Evolutionary conservation across 2,329 filamentous ascomycete genomes (phyloP).

Genomic region (Cadophora sp.): DNA sequence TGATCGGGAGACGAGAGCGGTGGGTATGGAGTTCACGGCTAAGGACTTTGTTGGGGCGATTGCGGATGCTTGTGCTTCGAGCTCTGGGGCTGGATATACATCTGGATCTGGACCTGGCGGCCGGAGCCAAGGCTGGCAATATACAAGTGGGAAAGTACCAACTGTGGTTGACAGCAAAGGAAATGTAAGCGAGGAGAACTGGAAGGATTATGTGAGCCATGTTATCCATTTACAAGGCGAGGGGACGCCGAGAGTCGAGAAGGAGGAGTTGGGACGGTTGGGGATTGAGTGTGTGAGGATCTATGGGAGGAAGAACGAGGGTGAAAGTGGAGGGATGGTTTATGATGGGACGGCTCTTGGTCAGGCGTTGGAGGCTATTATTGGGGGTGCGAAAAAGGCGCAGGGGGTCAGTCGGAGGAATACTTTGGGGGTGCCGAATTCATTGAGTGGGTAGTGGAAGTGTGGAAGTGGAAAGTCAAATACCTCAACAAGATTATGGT

Average conservation of each 20-base stretch:
- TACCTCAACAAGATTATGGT: not conserved
- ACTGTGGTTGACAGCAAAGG: not conserved
- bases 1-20: conserved; percentile 86
- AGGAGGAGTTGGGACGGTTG: conserved; percentile 62
- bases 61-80: conserved; percentile 64
- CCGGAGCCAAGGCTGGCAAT: conserved; percentile 24
- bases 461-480: not conserved
- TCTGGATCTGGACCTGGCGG: not conserved
- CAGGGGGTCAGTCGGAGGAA: conserved; percentile 62
- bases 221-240: conserved; percentile 79
- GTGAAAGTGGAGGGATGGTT: conserved; percentile 58
- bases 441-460: not conserved
- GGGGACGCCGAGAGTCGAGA: conserved; percentile 74
- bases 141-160: no score
- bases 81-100: not conserved
- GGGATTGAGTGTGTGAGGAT: conserved; percentile 81
- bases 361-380: conserved; percentile 78
- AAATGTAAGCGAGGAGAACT: conserved; percentile 51
- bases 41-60: conserved; percentile 85
- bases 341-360: conserved; percentile 80
- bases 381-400: conserved; percentile 60
- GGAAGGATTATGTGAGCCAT: conserved; percentile 79
- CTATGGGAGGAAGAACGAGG: conserved; percentile 70
- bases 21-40: conserved; percentile 67
- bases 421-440: conserved; percentile 51